Evolutionary conservation across 2,329 filamentous ascomycete genomes (phyloP).

Genomic region (Hypomyces perniciosus): DNA sequence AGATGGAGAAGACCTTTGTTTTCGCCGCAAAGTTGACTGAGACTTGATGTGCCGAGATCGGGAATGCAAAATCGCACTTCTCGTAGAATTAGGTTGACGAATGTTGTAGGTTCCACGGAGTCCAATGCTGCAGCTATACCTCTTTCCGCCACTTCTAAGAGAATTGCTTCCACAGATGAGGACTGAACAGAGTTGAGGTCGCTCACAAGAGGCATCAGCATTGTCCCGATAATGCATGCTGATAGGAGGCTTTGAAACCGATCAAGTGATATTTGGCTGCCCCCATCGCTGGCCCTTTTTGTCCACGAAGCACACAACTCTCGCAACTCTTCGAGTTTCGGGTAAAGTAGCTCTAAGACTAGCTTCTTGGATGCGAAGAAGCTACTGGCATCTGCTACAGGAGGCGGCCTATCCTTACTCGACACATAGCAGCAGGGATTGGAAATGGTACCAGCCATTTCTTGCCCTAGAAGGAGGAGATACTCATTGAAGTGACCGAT

Average conservation of each 20-base stretch:
- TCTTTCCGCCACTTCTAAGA: constrained; percentile 37
- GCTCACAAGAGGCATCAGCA: constrained; percentile 43
- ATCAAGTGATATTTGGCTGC: constrained; percentile 45
- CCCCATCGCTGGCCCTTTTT: constrained; percentile 38
- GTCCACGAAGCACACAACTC: constrained; percentile 44
- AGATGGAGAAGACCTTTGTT: constrained; percentile 38
- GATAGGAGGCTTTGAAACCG: constrained; percentile 47
- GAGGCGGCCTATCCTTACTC: constrained; percentile 11
- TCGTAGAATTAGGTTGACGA: constrained; percentile 42
- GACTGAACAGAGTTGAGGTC: constrained; percentile 44
- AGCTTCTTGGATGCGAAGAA: constrained; percentile 43
- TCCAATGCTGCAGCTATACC: constrained; percentile 35
- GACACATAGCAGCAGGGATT: constrained; percentile 6
- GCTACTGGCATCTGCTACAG: constrained; percentile 25
- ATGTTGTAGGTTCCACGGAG: constrained; percentile 40
- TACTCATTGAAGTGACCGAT: constrained; percentile 45
- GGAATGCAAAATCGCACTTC: constrained; percentile 43
- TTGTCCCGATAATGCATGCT: constrained; percentile 39
- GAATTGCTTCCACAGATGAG: constrained; percentile 39
- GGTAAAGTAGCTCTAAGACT: constrained; percentile 47
- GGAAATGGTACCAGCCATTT: neutral
- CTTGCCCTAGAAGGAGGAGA: constrained; percentile 44
- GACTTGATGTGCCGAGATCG: constrained; percentile 30
- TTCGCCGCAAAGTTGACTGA: constrained; percentile 34
- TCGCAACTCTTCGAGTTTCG: constrained; percentile 46